Percentiles rank a stretch among this genome's conserved stretches.
Conservation (phyloP, 495 filamentous ascomycete genomes). For the Xylaria intraflava region DNA sequence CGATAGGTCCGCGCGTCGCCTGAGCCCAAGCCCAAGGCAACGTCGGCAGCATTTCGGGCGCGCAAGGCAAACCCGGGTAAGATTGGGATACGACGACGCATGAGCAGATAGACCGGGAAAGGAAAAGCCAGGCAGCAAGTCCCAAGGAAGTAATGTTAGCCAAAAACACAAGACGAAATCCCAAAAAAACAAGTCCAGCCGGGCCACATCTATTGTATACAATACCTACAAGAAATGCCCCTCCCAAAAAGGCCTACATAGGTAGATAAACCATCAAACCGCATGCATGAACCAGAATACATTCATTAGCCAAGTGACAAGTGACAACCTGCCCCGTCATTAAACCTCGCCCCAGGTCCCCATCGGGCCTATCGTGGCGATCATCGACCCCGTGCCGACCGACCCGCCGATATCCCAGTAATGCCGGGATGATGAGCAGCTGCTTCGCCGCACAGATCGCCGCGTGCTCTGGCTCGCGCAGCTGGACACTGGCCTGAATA, state of each 20-base stretch:
- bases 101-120: too few relatives aligned
- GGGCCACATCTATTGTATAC: too few relatives aligned
- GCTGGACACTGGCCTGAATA: slow-evolving; percentile 54
- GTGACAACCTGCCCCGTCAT: too few relatives aligned
- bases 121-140: too few relatives aligned
- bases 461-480: slow-evolving; percentile 77
- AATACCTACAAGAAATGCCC: too few relatives aligned
- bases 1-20: neutral
- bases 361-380: slow-evolving; percentile 57
- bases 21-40: neutral
- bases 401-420: slow-evolving; percentile 86
- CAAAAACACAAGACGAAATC: too few relatives aligned
- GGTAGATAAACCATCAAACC: too few relatives aligned
- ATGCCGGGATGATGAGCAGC: slow-evolving; percentile 50
- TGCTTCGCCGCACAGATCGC: slow-evolving; percentile 51
- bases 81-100: too few relatives aligned
- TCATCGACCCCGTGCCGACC: slow-evolving; percentile 63
- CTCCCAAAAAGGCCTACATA: slow-evolving; percentile 1
- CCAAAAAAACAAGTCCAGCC: too few relatives aligned
- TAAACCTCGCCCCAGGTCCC: slow-evolving; percentile 68
- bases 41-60: slow-evolving; percentile 6
- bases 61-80: too few relatives aligned
- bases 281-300: neutral
- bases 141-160: too few relatives aligned
- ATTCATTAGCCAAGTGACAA: neutral